Base-by-base conservation (phyloP, 495 filamentous ascomycete species). In the Emericellopsis terricola region DNA sequence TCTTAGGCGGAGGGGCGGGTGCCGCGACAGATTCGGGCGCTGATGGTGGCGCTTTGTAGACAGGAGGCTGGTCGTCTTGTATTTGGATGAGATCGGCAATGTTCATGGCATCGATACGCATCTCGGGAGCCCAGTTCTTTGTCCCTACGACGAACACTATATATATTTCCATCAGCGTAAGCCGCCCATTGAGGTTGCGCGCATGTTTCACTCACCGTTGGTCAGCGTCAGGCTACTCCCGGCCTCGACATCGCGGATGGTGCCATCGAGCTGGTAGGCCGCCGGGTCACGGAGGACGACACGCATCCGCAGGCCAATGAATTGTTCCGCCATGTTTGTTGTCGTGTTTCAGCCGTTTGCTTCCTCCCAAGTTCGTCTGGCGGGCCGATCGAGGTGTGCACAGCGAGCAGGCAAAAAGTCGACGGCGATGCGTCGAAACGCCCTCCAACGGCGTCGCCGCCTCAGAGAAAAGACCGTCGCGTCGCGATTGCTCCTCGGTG, bases 191-290 rank as follows among this genome's bases (percentile, higher is more conserved):
- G n/a, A n/a, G n/a, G n/a, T n/a, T n/a, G n/a, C n/a, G n/a, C n/a
- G n/a, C n/a, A n/a, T n/a, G n/a, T n/a, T n/a, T n/a, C n/a, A 43
- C 66, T 39, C 60, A 89, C 87, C 87, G 65, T 93, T 69, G 32
- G 64, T 65, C 15, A 97, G 65, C 15, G 75, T 73, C 41, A 97
- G 61, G 28, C 73, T 71, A 39, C 76, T 68, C 4, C 78, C 79
- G 31, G 76, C 68, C 16, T 64, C 56, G 20, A 94, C 73, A 42
- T 71, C 62, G 30, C 68, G 69, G 23, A 97, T 74, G 15, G 73
- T 67, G 28, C 87, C 87, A 40, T 71, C 68, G 29, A 94, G 53
- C 41, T 68, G 64, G 11, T 66, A 67, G 41, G 71, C 65, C 2
- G 68, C 65, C 18, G 82, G 82, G 31, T 72, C 52, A 34, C 58